Conservation (phyloP, 2,329 filamentous ascomycete species). For the Penicillium janthinellum region DNA sequence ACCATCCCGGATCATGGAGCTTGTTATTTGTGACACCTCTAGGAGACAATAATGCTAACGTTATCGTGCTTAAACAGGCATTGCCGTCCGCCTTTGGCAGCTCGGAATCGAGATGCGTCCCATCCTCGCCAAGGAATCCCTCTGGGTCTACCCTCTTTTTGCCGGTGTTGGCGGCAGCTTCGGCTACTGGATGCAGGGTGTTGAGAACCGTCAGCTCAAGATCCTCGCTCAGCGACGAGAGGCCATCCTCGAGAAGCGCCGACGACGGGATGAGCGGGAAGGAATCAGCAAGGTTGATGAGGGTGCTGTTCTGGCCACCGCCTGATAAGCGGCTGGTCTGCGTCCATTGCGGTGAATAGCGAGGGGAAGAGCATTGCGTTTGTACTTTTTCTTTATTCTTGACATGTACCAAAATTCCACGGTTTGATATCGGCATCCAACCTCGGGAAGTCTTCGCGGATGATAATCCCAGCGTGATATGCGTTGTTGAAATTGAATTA, state of each 20-base stretch:
- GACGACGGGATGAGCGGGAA: conserved; percentile 70
- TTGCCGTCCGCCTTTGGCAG: conserved; percentile 92
- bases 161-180: conserved; percentile 84
- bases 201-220: conserved; percentile 78
- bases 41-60: conserved; percentile 11
- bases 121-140: conserved; percentile 78
- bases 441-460: conserved; percentile 16
- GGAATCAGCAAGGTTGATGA: conserved; percentile 44
- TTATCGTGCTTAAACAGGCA: conserved; percentile 58
- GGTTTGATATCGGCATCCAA: conserved; percentile 31
- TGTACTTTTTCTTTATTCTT: conserved; percentile 23
- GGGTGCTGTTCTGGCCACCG: conserved; percentile 38
- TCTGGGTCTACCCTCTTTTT: conserved; percentile 93
- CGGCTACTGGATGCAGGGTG: conserved; percentile 94
- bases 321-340: conserved; percentile 33
- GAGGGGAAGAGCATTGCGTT: conserved; percentile 22
- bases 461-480: conserved; percentile 15
- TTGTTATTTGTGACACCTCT: not conserved
- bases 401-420: conserved; percentile 38
- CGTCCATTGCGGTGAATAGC: conserved; percentile 16
- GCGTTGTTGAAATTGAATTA: conserved; percentile 22
- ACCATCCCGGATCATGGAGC: not conserved
- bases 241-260: conserved; percentile 83
- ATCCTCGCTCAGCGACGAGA: conserved; percentile 78
- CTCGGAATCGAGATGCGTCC: conserved; percentile 98